These are phyloP conservation scores for Rhizopus delemar DNA, from an alignment of 371 early-diverging fungal species.

Conservation along the genomic window DNA sequence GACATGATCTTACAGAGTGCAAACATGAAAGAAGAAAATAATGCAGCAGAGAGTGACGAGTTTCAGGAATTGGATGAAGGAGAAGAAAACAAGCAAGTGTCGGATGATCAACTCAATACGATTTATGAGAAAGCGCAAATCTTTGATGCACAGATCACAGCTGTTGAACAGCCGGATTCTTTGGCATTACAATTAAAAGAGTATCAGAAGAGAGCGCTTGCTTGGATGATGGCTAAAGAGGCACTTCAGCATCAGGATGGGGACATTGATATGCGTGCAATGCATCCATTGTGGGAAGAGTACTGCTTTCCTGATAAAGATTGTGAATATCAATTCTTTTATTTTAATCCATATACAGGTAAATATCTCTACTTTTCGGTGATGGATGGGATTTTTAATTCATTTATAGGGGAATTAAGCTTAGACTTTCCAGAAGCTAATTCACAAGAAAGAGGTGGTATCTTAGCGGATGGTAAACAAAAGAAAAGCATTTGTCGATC, in stretches of 20 bases:
- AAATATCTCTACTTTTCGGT: not conserved
- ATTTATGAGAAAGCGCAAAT: constrained; percentile 66
- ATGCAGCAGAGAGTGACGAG: constrained; percentile 2
- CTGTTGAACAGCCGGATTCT: constrained; percentile 52
- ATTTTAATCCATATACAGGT: constrained; percentile 67
- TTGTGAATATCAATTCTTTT: constrained; percentile 40
- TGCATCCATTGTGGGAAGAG: constrained; percentile 71
- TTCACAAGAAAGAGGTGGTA: constrained; percentile 64
- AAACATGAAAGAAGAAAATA: constrained; percentile 4
- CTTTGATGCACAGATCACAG: constrained; percentile 53
- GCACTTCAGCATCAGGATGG: constrained; percentile 25
- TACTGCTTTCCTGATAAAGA: constrained; percentile 49
- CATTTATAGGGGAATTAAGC: constrained; percentile 48
- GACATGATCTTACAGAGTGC: constrained; percentile 35
- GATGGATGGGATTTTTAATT: no score
- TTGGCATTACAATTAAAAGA: constrained; percentile 58
- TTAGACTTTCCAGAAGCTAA: constrained; percentile 57
- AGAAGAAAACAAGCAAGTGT: constrained; percentile 51
- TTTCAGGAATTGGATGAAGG: constrained; percentile 18
- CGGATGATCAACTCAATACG: constrained; percentile 58
- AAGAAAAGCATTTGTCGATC: not conserved
- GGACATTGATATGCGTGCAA: constrained; percentile 39
- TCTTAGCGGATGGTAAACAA: constrained; percentile 65
- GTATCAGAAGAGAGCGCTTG: constrained; percentile 65
- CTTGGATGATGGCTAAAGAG: constrained; percentile 69